Evolutionary conservation across 164 flowering plant species (phyloP), one percentile per base, ranked within the genome.

Genomic region (Umbellularia californica): DNA sequence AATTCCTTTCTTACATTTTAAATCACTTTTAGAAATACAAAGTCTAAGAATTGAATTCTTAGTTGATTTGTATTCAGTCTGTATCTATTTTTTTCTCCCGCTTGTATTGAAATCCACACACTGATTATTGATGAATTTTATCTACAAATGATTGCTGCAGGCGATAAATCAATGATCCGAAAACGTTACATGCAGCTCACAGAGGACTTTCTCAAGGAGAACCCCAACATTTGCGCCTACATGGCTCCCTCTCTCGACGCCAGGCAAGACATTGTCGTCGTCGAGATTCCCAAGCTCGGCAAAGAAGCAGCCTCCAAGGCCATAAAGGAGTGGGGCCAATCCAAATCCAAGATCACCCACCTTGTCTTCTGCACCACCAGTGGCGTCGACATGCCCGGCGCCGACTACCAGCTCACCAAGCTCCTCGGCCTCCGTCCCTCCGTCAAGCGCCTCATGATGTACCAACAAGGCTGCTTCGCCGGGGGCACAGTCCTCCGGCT

Each of bases 351-450:
- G 70, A 76, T 76, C 65, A 76, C 78, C 70, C 78, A 76, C 74
- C 74, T 76, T 19, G 15, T 76, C 74, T 76, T 76, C 71, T 76
- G 78, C 70, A 76, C 78, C 65, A 76, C 78, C 23, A 70, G 74
- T 10, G 74, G 78, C 35, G 74, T 76, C 33, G 78, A 76, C 78
- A 76, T 76, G 78, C 78, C 78, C 13, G 78, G 74, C 19, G 78
- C 78, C 2, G 78, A 76, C 70, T 71, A 64, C 70, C 78, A 71
- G 52, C 70, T 76, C 65, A 66, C 78, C 66, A 76, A 71, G 35
- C 74, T 76, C 74, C 74, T 76, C 23, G 74, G 74, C 33, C 78
- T 76, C 55, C 66, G 74, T 5, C 74, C 78, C 17, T 71, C 33
- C 3, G 74, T 76, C 30, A 71, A 71, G 13, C 70, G 78, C 30